Evolutionary conservation across 768 basidiomycete genomes (phyloP).

Genomic region (Lactifluus piperatus): DNA sequence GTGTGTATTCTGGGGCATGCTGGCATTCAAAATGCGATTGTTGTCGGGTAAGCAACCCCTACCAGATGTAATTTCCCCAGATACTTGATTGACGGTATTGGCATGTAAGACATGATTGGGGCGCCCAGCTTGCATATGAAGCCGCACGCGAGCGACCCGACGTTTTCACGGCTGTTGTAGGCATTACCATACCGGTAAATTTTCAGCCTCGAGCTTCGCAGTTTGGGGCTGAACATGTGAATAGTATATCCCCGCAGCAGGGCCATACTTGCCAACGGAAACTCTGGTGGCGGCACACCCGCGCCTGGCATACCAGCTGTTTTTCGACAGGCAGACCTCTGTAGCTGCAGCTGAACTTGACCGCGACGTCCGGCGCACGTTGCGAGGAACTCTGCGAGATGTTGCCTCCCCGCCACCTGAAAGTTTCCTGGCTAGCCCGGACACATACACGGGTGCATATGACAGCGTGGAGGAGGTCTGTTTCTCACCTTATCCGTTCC

Average conservation of each 20-base stretch:
- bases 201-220: not conserved
- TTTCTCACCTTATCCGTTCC: not conserved
- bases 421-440: conserved; percentile 40
- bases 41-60: conserved; percentile 46
- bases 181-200: conserved; percentile 51
- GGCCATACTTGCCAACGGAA: conserved; percentile 39
- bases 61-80: not conserved
- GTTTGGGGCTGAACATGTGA: conserved; percentile 5
- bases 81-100: not conserved
- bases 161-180: conserved; percentile 48
- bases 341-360: conserved; percentile 46
- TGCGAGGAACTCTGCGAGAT: conserved; percentile 48
- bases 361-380: conserved; percentile 43
- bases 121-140: conserved; percentile 57
- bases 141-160: conserved; percentile 62
- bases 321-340: conserved; percentile 43
- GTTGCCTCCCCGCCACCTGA: conserved; percentile 48
- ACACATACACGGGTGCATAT: conserved; percentile 49
- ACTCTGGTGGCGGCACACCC: conserved; percentile 36
- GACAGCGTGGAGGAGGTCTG: conserved; percentile 35
- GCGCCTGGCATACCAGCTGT: conserved; percentile 46
- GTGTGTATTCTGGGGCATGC: conserved; percentile 52
- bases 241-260: conserved; percentile 55
- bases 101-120: conserved; percentile 62
- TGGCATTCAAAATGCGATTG: conserved; percentile 40